These are phyloP conservation scores for Yarrowia alimentaria DNA, from an alignment of 805 yeast species.

Conservation along the genomic window DNA sequence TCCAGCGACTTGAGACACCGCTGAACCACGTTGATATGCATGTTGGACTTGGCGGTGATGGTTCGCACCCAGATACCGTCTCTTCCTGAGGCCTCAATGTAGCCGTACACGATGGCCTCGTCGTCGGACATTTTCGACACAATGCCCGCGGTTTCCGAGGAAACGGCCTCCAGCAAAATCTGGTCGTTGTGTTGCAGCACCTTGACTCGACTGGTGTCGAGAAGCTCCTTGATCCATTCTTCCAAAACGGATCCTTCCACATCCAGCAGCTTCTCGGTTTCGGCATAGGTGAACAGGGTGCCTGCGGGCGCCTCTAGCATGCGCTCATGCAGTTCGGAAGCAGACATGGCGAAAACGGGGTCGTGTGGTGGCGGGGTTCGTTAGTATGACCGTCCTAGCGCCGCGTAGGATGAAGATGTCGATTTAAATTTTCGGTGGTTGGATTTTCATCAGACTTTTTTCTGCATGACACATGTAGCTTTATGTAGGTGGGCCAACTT, in stretches of 20 bases:
- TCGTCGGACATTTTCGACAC: conserved; percentile 44
- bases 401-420: too few species aligned
- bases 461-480: too few species aligned
- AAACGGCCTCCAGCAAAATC: conserved; percentile 14
- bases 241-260: conserved; percentile 1
- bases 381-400: too few species aligned
- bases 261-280: conserved; percentile 7
- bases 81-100: conserved; percentile 88
- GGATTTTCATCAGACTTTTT: too few species aligned
- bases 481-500: too few species aligned
- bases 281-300: conserved; percentile 15
- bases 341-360: conserved; percentile 12
- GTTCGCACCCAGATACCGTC: conserved; percentile 97
- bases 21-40: conserved; percentile 87
- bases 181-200: conserved; percentile 7
- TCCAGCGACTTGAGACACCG: conserved; percentile 81
- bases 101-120: conserved; percentile 85
- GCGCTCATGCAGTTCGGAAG: conserved; percentile 7
- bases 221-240: conserved; percentile 20
- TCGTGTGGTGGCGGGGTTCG: too few species aligned
- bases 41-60: conserved; percentile 78
- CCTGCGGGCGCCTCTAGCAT: conserved; percentile 25
- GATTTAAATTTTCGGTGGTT: too few species aligned
- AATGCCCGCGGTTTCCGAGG: background rate
- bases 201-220: conserved; percentile 7